Base-by-base conservation (phyloP, 2,329 filamentous ascomycete species). In the Uncinocarpus reesii region DNA sequence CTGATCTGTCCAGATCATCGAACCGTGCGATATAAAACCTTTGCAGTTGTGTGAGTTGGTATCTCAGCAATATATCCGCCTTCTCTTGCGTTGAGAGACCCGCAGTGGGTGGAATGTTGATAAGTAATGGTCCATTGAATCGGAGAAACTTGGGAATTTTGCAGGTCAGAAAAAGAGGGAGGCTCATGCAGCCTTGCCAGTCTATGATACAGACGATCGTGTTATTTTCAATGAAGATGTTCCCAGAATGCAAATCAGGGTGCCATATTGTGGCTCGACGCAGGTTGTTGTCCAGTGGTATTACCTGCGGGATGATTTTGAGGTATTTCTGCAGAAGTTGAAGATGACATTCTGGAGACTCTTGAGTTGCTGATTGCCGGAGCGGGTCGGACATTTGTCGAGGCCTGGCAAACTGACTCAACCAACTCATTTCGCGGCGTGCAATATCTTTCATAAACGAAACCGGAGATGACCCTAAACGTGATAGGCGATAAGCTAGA, bases 171-270 rank as follows among this genome's bases (percentile, higher is more conserved):
- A 49, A 37, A 15, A 45, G 23, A n/a, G 47, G 47, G 1, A 24
- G 20, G 16, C 23, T 31, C 34, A 24, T 37, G 23, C 36, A 32
- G 6, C 24, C 23, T 29, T 29, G 26, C 26, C 26, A 29, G 11
- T 28, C 47, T 47, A 72, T 70, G 4, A 72, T 46, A 47, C 62
- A 59, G 8, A 63, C 62, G 34, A 71, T 62, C 37, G 53, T 55
- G 21, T 13, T 21, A 11, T 38, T 10, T 16, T 65, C 29, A 21
- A 69, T 59, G 51, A 70, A 70, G 21, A 71, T 56, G 49, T 70
- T 71, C 2, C 57, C 56, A 21, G 62, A 49, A 52, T 66, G 64
- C 18, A 70, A 55, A 55, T 71, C 66, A 32, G 55, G 56, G 55
- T 71, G 65, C 64, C 61, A 69, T 26, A 71, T 49, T 15, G 58